Conservation (phyloP, 176 grass and related monocot genomes). For the Ampelocalamus luodianensis region DNA sequence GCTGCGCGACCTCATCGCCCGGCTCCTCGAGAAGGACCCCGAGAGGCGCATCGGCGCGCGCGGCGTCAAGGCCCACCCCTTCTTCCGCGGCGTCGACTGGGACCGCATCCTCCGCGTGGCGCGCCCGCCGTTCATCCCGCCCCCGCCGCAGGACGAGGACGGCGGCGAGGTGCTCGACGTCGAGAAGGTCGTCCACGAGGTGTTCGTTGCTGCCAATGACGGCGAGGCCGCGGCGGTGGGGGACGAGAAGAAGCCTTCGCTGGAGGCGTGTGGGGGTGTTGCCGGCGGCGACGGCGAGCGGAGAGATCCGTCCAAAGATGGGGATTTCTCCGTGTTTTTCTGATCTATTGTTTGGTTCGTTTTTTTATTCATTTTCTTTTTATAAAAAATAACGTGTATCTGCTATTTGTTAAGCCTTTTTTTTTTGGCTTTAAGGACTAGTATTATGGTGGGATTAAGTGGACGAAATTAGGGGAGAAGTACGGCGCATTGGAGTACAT, state of each 20-base stretch:
- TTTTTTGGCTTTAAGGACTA: not conserved
- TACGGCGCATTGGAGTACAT: constrained; percentile 33
- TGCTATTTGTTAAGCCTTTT: not conserved
- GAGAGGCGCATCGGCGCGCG: constrained; percentile 61
- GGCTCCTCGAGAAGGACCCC: constrained; percentile 92
- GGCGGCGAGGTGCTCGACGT: constrained; percentile 66
- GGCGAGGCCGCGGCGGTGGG: not conserved
- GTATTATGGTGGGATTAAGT: not conserved
- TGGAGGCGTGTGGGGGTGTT: not conserved
- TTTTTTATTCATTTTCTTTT: not conserved
- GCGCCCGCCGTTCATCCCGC: constrained; percentile 86
- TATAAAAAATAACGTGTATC: not conserved
- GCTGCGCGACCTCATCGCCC: constrained; percentile 74
- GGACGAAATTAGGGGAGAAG: not conserved
- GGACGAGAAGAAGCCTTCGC: constrained; percentile 20
- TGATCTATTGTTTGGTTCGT: constrained; percentile 15
- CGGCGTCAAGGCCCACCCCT: constrained; percentile 78
- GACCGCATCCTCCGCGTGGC: constrained; percentile 66
- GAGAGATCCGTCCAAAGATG: constrained; percentile 55
- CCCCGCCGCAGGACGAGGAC: constrained; percentile 12
- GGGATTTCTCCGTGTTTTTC: constrained; percentile 66
- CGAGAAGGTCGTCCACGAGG: constrained; percentile 80
- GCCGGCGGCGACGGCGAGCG: constrained; percentile 1
- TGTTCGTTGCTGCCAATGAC: constrained; percentile 53
- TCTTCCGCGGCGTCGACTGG: constrained; percentile 84